Base-by-base conservation (phyloP, 306 rosid species). In the Glycyrrhiza uralensis region DNA sequence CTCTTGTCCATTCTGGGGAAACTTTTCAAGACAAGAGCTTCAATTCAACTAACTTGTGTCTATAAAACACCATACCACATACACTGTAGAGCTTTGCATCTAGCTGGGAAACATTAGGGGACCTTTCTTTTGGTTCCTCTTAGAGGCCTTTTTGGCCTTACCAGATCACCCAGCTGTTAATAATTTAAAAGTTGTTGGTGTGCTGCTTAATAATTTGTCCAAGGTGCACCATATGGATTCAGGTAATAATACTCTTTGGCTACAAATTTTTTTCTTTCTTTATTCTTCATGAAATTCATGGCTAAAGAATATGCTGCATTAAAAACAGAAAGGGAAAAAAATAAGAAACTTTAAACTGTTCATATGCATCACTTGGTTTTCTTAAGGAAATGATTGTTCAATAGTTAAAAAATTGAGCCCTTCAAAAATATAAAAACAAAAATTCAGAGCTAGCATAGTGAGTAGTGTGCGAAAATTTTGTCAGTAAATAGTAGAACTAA, bases 181-280 rank as follows among this genome's bases (percentile, higher is more conserved):
- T 58, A 28, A n/a, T 33, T 35, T 66, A 24, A 46, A n/a, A 47
- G 52, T 67, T 44, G 69, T 15, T 50, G 22, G 68, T 14, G 54
- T 58, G 11, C 12, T 58, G 11, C 12, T 69, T 60, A 32, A 69
- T 57, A 4, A 32, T 6, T 56, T 56, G 51, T 33, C 28, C 54
- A 32, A 60, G 71, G 45, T 58, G 10, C 29, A 46, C 30, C 54
- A 7, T 10, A 82, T 80, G 84, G 84, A 79, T 38, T 66, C 76
- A 50, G 84, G 87, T 79, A 65, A 64, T 28, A 35, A 51, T 71
- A 61, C 14, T 8, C 17, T 49, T 32, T 46, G 17, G 13, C 33
- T 5, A 22, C 69, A 7, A 11, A n/a, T n/a, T 26, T 24, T 42
- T 19, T 41, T 69, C 0, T 19, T 18, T 2, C 35, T 47, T 60